phyloP scores from a whole-genome alignment of 768 basidiomycete genomes.

The Tylopilus rubrobrunneus region DNA sequence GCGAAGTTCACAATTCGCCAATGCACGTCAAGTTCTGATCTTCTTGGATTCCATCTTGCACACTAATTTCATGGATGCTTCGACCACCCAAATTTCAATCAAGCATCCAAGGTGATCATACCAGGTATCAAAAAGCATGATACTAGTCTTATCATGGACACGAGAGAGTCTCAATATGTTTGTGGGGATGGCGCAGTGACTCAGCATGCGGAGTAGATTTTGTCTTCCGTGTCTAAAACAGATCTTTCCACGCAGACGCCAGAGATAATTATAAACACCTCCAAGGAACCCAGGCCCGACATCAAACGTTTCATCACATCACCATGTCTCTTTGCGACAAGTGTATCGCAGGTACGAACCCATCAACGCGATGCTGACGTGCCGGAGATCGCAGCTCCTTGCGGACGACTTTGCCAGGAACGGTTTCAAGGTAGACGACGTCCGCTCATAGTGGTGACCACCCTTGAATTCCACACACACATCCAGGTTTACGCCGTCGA shows the following conservation, averaged over 20 bases:
- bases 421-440: slow-evolving; percentile 31
- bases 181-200: too few species aligned
- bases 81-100: too few species aligned
- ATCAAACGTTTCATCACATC: not conserved
- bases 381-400: slow-evolving; percentile 30
- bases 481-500: slow-evolving; percentile 23
- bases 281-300: not conserved
- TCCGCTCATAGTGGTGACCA: not conserved
- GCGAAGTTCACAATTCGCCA: too few species aligned
- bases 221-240: not conserved
- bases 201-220: not conserved
- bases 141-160: too few species aligned
- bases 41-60: not conserved
- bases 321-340: slow-evolving; percentile 53
- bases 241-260: not conserved
- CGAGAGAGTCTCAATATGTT: too few species aligned
- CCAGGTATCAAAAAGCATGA: too few species aligned
- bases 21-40: not conserved
- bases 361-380: not conserved
- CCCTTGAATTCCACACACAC: not conserved
- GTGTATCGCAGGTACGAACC: slow-evolving; percentile 48
- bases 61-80: too few species aligned
- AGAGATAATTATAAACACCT: slow-evolving; percentile 20
- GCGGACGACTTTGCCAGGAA: slow-evolving; percentile 42
- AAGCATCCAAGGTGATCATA: too few species aligned